Evolutionary conservation across 306 rosid genomes (phyloP).

Genomic region (Cicer judaicum): DNA sequence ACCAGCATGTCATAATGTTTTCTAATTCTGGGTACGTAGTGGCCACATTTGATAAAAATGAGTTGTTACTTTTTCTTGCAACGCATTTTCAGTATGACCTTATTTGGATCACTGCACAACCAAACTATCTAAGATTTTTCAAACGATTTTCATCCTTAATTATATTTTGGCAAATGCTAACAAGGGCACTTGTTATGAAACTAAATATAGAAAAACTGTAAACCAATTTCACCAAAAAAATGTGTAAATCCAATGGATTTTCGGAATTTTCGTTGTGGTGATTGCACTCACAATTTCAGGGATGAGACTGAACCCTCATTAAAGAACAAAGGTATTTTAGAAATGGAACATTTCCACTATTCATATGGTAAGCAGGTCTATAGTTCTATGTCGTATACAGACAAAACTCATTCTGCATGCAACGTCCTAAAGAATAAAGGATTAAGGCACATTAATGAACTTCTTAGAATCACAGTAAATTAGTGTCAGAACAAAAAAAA

Average conservation of each 20-base stretch:
- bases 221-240: not conserved
- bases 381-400: conserved; percentile 12
- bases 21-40: not conserved
- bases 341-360: conserved; percentile 27
- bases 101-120: not conserved
- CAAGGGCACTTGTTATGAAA: no score
- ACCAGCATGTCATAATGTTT: not conserved
- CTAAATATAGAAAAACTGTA: not conserved
- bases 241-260: not conserved
- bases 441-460: not conserved
- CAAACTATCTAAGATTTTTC: not conserved
- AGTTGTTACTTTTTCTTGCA: not conserved
- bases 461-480: not conserved
- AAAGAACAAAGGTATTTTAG: not conserved
- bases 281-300: not conserved
- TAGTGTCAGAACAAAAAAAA: no score
- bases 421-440: conserved; percentile 25
- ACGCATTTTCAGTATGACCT: not conserved
- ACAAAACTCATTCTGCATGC: conserved; percentile 14
- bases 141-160: not conserved
- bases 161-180: not conserved
- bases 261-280: not conserved
- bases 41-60: not conserved
- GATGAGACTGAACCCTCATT: not conserved
- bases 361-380: conserved; percentile 25